Evolutionary conservation across 2,329 filamentous ascomycete genomes (phyloP), one percentile per base, ranked within the genome.

Genomic region (Paecilomyces sp.): DNA sequence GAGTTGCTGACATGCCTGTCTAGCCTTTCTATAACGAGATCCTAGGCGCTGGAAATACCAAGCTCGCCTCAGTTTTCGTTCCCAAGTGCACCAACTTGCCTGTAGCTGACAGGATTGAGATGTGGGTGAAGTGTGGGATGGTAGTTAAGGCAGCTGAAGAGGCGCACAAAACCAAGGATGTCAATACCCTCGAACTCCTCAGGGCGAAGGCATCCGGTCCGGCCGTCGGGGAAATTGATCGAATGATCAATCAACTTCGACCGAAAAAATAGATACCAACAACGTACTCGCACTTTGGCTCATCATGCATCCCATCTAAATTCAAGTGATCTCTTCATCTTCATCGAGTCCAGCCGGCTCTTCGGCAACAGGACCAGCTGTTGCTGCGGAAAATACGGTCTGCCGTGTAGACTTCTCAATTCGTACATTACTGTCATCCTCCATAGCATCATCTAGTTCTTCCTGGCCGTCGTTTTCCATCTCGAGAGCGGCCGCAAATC

Each of bases 41-140:
- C 30, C 80, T 97, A 0, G 87, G 89, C 54, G 94, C 94, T 1
- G 94, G 94, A 54, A 97, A 97, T 71, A 88, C 91, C 4, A 89
- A 92, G 62, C 82, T 96, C 15, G 94, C 94, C 1, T 85, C 88
- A 0, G 74, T 85, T 4, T 97, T 97, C 75, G 86, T 97, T 57
- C 87, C 91, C 2, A 97, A 97, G 75, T 97, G 92, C 78, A 88
- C 87, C 15, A 81, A 82, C 58, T 73, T 95, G 54, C 83, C 87
- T 53, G 80, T 84, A 0, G 82, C 85, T 2, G 89, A 92, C 67
- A 81, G 88, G 3, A 88, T 96, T 58, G 85, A 88, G 65, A 97
- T 99, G 93, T 99, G 92, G 83, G 87, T 96, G 68, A 96, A 96
- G 77, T 97, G 94, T 74, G 93, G 93, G 18, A 85, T 96, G 86